phyloP scores from a whole-genome alignment of 2,329 filamentous ascomycete species.

The Hirsutella thompsonii region DNA sequence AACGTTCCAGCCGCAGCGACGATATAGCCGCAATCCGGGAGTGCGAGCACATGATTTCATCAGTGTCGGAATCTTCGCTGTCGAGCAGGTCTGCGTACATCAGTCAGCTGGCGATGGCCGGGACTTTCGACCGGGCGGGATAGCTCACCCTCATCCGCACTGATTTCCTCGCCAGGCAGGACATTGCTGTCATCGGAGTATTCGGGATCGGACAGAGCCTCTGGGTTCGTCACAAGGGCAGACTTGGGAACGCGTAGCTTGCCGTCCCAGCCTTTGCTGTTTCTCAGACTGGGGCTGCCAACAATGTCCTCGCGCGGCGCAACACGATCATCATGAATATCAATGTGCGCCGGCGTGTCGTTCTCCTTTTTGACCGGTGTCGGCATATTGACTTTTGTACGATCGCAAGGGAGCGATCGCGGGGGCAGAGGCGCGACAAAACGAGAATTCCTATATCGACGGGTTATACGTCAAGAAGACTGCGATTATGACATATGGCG shows the following conservation, averaged over 20 bases:
- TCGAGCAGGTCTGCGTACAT: conserved; percentile 43
- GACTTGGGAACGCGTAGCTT: conserved; percentile 61
- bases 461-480: too few relatives aligned
- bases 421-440: background rate
- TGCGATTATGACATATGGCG: too few relatives aligned
- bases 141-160: conserved; percentile 62
- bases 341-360: conserved; percentile 31
- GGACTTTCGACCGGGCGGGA: background rate
- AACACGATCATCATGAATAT: conserved; percentile 30
- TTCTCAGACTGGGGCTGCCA: conserved; percentile 34
- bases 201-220: conserved; percentile 73
- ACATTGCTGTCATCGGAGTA: conserved; percentile 63
- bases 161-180: conserved; percentile 59
- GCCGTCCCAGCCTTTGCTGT: conserved; percentile 69
- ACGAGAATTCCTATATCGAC: too few relatives aligned
- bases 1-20: conserved; percentile 70
- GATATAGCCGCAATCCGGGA: conserved; percentile 69
- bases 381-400: conserved; percentile 22
- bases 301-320: conserved; percentile 26
- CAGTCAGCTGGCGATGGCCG: background rate
- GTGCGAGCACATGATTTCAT: conserved; percentile 87
- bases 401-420: background rate
- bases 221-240: conserved; percentile 56
- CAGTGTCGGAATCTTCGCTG: conserved; percentile 43
- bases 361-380: conserved; percentile 22